These are phyloP conservation scores for Phragmites australis DNA, from an alignment of 176 grass and related monocot species.

Conservation along the genomic window DNA sequence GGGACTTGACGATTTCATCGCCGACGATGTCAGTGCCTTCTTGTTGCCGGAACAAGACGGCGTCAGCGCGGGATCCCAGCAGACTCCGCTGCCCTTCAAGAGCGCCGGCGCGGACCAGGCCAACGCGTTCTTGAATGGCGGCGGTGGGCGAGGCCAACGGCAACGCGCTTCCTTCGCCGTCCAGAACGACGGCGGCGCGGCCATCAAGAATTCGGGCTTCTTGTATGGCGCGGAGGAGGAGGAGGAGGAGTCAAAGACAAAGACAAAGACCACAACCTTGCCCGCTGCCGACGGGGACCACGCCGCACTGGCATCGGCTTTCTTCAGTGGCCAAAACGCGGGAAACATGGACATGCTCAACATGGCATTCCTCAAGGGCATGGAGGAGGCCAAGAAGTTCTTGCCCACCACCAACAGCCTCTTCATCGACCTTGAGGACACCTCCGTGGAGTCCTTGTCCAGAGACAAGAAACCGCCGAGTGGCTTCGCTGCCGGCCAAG, in stretches of 20 bases:
- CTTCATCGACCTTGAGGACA: constrained; percentile 19
- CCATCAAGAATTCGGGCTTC: neutral
- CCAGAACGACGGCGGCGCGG: neutral
- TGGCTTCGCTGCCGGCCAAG: neutral
- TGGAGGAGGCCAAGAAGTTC: constrained; percentile 57
- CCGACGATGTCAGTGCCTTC: neutral
- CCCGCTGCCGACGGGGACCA: neutral
- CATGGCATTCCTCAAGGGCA: constrained; percentile 47
- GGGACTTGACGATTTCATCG: neutral
- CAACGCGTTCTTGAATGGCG: neutral
- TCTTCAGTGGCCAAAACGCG: constrained; percentile 16
- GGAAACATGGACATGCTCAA: constrained; percentile 36
- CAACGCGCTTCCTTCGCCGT: neutral
- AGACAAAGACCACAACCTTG: no score
- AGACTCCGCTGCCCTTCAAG: neutral
- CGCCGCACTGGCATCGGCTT: constrained; percentile 2
- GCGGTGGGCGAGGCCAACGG: neutral
- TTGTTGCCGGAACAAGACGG: neutral
- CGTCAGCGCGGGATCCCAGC: neutral
- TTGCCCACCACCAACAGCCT: constrained; percentile 41
- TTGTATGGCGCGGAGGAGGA: neutral
- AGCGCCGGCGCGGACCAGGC: neutral
- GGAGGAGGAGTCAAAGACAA: neutral
- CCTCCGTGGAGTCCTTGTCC: constrained; percentile 3
- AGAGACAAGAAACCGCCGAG: neutral